These are phyloP conservation scores for Sordariomycetes sp. DNA, from an alignment of 2,329 filamentous ascomycete species.

Conservation along the genomic window DNA sequence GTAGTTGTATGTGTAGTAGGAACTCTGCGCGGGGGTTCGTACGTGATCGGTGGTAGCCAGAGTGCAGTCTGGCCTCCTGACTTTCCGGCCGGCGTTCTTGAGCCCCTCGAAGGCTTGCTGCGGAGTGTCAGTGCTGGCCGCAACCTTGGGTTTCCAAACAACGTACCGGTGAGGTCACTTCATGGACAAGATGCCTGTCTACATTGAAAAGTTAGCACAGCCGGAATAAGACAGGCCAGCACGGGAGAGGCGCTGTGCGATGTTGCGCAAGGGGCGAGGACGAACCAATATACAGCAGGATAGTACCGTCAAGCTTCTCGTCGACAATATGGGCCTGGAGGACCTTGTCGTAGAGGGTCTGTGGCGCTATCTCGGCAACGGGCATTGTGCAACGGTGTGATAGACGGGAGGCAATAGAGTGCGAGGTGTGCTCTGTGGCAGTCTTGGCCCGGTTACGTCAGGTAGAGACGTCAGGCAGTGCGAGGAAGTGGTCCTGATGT, in stretches of 20 bases:
- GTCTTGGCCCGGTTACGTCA: neutral
- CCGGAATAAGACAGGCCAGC: neutral
- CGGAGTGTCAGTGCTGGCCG: constrained; percentile 12
- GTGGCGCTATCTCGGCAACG: constrained; percentile 57
- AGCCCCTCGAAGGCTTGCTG: constrained; percentile 96
- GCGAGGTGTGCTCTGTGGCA: neutral
- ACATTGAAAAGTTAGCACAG: neutral
- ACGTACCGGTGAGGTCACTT: constrained; percentile 90
- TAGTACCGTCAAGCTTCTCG: constrained; percentile 86
- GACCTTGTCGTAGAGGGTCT: constrained; percentile 96
- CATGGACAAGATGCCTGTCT: constrained; percentile 95
- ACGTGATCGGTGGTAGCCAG: constrained; percentile 94
- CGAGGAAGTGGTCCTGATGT: neutral
- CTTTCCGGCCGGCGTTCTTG: constrained; percentile 75
- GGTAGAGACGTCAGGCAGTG: neutral
- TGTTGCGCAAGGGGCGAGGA: constrained; percentile 6
- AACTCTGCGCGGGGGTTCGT: constrained; percentile 24
- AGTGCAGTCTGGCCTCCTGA: constrained; percentile 92
- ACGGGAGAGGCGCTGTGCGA: neutral
- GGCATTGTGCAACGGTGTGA: constrained; percentile 53
- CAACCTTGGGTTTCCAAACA: neutral
- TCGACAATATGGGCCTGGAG: constrained; percentile 90
- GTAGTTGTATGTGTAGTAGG: neutral
- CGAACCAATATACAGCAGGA: constrained; percentile 86
- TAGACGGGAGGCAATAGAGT: neutral